Evolutionary conservation across 2,329 filamentous ascomycete species (phyloP).

Genomic region (Shiraia sp.): DNA sequence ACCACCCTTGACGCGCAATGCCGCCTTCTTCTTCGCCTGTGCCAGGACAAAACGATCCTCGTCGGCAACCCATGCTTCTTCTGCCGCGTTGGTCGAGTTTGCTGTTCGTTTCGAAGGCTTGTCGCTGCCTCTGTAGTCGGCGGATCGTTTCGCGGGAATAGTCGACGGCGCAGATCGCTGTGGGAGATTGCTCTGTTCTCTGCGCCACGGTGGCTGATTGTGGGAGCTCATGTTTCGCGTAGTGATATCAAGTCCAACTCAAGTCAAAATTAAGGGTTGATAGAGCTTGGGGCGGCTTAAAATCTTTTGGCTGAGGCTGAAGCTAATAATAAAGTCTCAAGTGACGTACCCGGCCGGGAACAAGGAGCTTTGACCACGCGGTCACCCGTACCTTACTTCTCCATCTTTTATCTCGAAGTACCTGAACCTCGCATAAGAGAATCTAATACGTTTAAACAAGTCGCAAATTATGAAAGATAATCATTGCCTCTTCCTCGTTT

Average conservation of each 20-base stretch:
- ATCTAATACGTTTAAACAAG: no score
- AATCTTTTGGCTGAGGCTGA: neutral
- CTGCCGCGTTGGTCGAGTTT: constrained; percentile 51
- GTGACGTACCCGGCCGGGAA: no score
- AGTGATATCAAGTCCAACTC: neutral
- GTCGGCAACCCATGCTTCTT: constrained; percentile 77
- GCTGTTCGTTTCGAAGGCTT: constrained; percentile 46
- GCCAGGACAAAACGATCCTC: constrained; percentile 96
- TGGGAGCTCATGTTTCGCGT: constrained; percentile 31
- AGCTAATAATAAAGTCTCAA: no score
- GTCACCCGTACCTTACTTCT: no score
- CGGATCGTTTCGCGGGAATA: constrained; percentile 49
- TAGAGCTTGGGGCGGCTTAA: no score
- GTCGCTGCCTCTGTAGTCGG: constrained; percentile 48
- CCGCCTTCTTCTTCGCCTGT: constrained; percentile 97
- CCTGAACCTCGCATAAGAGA: no score
- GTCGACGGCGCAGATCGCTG: constrained; percentile 31
- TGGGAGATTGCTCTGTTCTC: constrained; percentile 20
- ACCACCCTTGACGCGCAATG: constrained; percentile 88
- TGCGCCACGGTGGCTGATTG: constrained; percentile 41
- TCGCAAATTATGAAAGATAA: no score
- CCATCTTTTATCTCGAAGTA: no score
- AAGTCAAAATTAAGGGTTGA: no score
- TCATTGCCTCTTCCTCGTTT: no score
- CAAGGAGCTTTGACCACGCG: no score